Evolutionary conservation across 2,329 filamentous ascomycete species (phyloP).

Genomic region (Phialophora macrospora): DNA sequence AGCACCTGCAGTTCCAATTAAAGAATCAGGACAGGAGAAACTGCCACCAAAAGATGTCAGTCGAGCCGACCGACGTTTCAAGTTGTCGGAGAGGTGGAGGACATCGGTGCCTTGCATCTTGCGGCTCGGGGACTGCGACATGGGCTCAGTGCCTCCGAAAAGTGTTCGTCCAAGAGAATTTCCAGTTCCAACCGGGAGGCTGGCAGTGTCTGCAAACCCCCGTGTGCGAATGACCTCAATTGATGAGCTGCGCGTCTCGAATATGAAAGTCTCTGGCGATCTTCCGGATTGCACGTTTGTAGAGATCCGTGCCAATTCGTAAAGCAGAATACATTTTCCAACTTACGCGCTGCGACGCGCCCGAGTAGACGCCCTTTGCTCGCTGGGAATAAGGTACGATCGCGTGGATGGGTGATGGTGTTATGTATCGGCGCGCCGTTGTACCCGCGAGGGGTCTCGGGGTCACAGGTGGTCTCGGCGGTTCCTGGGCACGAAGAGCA

Average conservation of each 20-base stretch:
- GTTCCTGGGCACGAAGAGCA: neutral
- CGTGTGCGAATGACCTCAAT: neutral
- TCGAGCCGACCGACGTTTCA: conserved; percentile 24
- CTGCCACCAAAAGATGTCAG: conserved; percentile 14
- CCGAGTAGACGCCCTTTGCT: too few species aligned
- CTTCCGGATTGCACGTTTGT: neutral
- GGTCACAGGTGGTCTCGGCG: neutral
- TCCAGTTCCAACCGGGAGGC: neutral
- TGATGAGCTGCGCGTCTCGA: neutral
- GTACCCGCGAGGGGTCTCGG: neutral
- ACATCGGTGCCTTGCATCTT: neutral
- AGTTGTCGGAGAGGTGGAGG: conserved; percentile 14
- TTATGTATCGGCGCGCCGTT: neutral
- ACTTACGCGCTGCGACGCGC: neutral
- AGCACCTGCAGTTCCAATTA: conserved; percentile 6
- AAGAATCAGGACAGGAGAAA: conserved; percentile 14
- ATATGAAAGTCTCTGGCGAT: neutral
- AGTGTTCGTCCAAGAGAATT: neutral
- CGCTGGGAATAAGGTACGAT: neutral
- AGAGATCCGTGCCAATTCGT: neutral
- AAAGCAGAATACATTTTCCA: neutral
- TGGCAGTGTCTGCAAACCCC: neutral
- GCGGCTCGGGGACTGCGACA: neutral
- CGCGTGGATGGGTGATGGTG: neutral
- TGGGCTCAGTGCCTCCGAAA: neutral